Base-by-base conservation (phyloP, 371 early-diverging fungal species). In the Mortierella sp. region DNA sequence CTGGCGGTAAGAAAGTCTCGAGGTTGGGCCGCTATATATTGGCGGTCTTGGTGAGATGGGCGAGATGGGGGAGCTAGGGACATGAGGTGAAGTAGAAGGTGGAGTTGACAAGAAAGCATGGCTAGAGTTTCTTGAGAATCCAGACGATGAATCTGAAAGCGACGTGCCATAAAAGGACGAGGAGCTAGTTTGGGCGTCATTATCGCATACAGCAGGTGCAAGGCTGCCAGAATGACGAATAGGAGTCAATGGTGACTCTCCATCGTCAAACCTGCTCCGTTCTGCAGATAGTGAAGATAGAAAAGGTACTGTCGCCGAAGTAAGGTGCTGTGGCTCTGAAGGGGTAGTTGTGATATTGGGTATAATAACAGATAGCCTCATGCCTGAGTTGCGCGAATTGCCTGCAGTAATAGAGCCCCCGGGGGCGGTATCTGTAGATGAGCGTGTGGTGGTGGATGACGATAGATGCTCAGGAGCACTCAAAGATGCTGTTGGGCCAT, bases 11-110 rank as follows among this genome's bases (percentile, higher is more conserved):
- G 66, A 70, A 5, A 70, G 62, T 22, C 75, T 54, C 8, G 75
- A 75, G 6, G 66, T 61, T 14, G 54, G 40, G 0, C 59, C 61
- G 51, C 35, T 52, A 0, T 62, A 65, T 10, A 59, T 1, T 5
- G 66, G 20, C 6, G 68, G 68, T n/a, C 74, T 68, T 43, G 63
- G 68, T 22, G 74, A 62, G 20, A 73, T 63, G 35, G 75, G 69
- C 30, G 70, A 65, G 16, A 69, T 52, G 32, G 70, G 61, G 24
- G 75, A 65, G 18, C 4, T 52, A 40, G 64, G 60, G 22, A 40
- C 45, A 62, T 57, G 58, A 16, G 39, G 45, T 8, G 69, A 52
- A n/a, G 69, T 37, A 39, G 22, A n/a, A 1, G 69, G 60, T 32
- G 62, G 37, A 28, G 59, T 43, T 9, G 65, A 37, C 60, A 74